Conservation (phyloP, 495 filamentous ascomycete genomes). For the Penicillium paradoxum region DNA sequence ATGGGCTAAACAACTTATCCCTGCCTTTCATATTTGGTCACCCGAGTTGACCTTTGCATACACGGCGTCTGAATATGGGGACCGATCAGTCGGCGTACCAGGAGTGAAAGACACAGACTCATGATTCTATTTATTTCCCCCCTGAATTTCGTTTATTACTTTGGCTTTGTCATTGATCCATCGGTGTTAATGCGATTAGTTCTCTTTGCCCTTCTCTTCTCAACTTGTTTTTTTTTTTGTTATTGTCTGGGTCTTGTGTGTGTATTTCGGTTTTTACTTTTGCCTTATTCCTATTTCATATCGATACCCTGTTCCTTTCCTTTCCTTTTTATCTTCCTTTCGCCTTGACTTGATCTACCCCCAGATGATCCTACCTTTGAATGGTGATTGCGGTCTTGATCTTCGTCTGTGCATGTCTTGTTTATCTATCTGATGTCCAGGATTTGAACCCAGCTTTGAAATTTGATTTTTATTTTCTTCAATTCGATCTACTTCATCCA, state of each 20-base stretch:
- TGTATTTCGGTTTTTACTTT: constrained; percentile 16
- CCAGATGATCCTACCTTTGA: not conserved
- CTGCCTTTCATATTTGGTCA: constrained; percentile 4
- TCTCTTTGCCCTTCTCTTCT: not conserved
- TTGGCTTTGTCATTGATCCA: constrained; percentile 1
- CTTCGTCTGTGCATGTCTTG: not conserved
- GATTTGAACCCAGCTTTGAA: not conserved
- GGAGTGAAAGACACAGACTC: constrained; percentile 27
- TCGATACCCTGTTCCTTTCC: constrained; percentile 35
- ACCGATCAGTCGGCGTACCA: constrained; percentile 30
- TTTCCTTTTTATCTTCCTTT: not conserved
- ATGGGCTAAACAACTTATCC: constrained; percentile 36
- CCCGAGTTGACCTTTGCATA: constrained; percentile 38
- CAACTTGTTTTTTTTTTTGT: constrained; percentile 15
- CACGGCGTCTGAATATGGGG: constrained; percentile 34
- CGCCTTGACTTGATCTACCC: not conserved
- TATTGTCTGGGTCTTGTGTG: constrained; percentile 16
- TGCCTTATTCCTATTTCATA: constrained; percentile 20
- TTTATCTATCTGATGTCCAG: not conserved
- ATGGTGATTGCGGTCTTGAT: not conserved
- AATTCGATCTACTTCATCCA: not conserved
- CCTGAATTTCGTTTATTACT: constrained; percentile 14
- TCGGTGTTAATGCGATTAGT: not conserved
- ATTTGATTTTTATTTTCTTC: not conserved
- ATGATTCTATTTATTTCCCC: constrained; percentile 17